Evolutionary conservation across 768 basidiomycete species (phyloP).

Genomic region (Polyporus arcularius): DNA sequence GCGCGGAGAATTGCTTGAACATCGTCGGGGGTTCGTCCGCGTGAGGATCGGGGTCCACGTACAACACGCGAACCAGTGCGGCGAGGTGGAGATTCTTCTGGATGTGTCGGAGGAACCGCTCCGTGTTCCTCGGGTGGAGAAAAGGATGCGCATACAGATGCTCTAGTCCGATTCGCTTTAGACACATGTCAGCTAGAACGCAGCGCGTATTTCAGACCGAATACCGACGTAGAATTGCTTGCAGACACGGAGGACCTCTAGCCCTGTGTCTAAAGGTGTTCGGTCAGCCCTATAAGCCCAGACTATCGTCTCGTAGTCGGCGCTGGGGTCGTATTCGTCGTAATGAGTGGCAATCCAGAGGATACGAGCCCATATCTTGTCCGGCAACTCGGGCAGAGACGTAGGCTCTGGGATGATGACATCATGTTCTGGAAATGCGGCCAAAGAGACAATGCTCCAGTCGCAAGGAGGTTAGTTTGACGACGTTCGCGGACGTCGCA

Average conservation of each 20-base stretch:
- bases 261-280: background rate
- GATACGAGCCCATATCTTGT: conserved; percentile 7
- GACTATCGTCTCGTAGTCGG: background rate
- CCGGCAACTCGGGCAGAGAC: background rate
- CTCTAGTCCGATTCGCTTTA: background rate
- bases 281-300: background rate
- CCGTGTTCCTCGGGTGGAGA: background rate
- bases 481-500: background rate
- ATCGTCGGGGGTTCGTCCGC: background rate
- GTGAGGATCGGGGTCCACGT: background rate
- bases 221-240: background rate
- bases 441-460: background rate
- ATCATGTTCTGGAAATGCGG: background rate
- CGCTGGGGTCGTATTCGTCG: background rate
- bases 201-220: background rate
- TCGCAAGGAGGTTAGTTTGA: too few relatives aligned
- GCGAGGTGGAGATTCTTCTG: too few relatives aligned
- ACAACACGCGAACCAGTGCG: too few relatives aligned
- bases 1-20: background rate
- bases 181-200: background rate
- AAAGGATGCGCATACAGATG: background rate
- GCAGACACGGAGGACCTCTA: background rate
- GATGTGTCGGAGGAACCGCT: too few relatives aligned
- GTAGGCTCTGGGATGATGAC: background rate
- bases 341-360: background rate